Evolutionary conservation across 179 eudicot genomes (phyloP), one percentile per base, ranked within the genome.

Genomic region (Silene coronaria): DNA sequence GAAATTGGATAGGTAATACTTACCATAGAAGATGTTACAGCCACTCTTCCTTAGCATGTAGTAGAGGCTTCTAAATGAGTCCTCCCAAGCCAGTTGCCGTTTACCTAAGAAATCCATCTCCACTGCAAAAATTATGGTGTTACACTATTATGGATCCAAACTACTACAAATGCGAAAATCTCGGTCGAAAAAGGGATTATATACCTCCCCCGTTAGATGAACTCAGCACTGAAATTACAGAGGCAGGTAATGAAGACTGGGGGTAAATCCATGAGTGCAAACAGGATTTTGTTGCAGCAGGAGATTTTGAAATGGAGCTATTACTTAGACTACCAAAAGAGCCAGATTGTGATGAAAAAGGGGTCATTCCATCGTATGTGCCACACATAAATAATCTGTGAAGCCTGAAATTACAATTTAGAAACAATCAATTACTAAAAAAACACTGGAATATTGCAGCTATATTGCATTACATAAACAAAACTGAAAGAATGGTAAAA

Each of bases 51-150:
- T 84, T 22, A 95, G 82, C 92, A 88, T 83, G 87, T 89, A 91
- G 80, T 92, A 95, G 22, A 95, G 91, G 82, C 88, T 89, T 38
- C 99, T 91, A 80, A 92, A 92, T 55, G 97, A 86, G 46, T 89
- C 95, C 80, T 95, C 95, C 99, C 99, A 95, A 70, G 91, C 89
- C 21, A 78, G 70, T 68, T 91, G 94, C 22, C 99, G 89, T 80
- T 87, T 87, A 77, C 75, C 85, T 74, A 90, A 80, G 82, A 92
- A 95, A 80, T 92, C 95, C 79, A 75, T 70, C 82, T 89, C 91
- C 73, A 71, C 96, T 90, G 84, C 70, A 86, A 74, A 84, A 6
- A 53, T 16, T 26, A 28, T 12, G 36, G 71, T 28, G 27, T 14
- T 23, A 38, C 8, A 17, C 46, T 22, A 28, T 58, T 61, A 75